Percentiles rank a stretch among this genome's conserved stretches.
phyloP scores from a whole-genome alignment of 1,139 yeast species.

The Yamadazyma pseudoaaseri region DNA sequence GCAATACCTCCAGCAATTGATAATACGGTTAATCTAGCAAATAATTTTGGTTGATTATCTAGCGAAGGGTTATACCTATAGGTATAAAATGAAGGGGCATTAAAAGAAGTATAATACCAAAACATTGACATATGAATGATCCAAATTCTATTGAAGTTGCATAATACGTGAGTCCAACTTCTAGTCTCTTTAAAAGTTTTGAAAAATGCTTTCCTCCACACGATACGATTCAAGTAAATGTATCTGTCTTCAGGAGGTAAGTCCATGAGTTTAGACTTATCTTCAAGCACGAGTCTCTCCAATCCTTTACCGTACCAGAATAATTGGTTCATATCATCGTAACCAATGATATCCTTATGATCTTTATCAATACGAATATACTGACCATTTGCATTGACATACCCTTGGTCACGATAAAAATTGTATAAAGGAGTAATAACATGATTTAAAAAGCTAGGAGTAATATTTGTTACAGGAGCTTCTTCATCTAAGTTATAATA shows the following conservation, averaged over 20 bases:
- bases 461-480: constrained; percentile 18
- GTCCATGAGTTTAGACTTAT: constrained; percentile 38
- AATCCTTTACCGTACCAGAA: constrained; percentile 59
- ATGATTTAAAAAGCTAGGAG: constrained; percentile 53
- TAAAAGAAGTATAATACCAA: constrained; percentile 58
- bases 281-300: constrained; percentile 38
- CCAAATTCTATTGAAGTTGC: constrained; percentile 63
- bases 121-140: constrained; percentile 56
- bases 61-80: constrained; percentile 39
- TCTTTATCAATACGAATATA: constrained; percentile 48
- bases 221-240: constrained; percentile 35
- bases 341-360: constrained; percentile 54
- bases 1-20: constrained; percentile 54
- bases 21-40: constrained; percentile 45
- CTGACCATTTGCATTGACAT: constrained; percentile 32
- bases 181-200: constrained; percentile 58
- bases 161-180: constrained; percentile 57
- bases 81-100: constrained; percentile 56
- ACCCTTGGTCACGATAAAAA: constrained; percentile 59
- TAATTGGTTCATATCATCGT: constrained; percentile 63
- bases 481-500: constrained; percentile 47
- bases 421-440: constrained; percentile 74
- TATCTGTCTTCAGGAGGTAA: constrained; percentile 49
- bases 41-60: constrained; percentile 50
- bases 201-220: constrained; percentile 51